Base-by-base conservation (phyloP, 2,329 filamentous ascomycete species). In the Thelonectria rubi region DNA sequence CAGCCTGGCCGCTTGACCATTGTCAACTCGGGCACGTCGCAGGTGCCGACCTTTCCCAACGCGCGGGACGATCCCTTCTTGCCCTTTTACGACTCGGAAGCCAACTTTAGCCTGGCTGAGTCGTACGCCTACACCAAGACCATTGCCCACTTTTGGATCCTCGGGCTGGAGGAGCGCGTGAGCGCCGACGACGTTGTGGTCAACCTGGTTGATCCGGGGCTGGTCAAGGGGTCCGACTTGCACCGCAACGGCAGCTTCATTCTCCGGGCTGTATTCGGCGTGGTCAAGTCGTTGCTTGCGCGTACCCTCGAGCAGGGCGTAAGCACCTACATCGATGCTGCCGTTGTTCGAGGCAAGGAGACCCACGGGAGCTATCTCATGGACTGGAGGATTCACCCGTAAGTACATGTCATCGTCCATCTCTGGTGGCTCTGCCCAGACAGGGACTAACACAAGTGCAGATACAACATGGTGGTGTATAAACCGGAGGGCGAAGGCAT, bases 141-240 rank as follows among this genome's bases (percentile, higher is more conserved):
- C 0, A 65, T 80, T 0, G 65, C 67, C 2, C 74, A 76, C 21
- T 65, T 79, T 26, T 80, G 79, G 66, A 65, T 74, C 2, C 65
- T 67, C 63, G 77, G 78, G 53, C 64, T 82, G 0, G 69, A 66
- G 5, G 75, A 80, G 15, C 72, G 73, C 18, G 73, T 82, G 0
- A 72, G 72, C 1, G 63, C 77, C 0, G 74, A 81, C 2, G 76
- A 81, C 37, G 77, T 82, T 0, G 62, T 80, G 8, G 71, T 85
- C 42, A 85, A 84, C 54, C 61, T 82, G 1, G 80, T 79, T 1
- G 81, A 82, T 18, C 83, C 83, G 1, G 82, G 80, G 0, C 73
- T 77, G 46, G 73, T 77, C 8, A 77, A 73, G 37, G 81, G 79
- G 3, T 85, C 84, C 0, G 66, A 71, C 0, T 71, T 86, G 3